These are phyloP conservation scores for Onygenales sp. DNA, from an alignment of 2,329 filamentous ascomycete genomes.

Conservation along the genomic window DNA sequence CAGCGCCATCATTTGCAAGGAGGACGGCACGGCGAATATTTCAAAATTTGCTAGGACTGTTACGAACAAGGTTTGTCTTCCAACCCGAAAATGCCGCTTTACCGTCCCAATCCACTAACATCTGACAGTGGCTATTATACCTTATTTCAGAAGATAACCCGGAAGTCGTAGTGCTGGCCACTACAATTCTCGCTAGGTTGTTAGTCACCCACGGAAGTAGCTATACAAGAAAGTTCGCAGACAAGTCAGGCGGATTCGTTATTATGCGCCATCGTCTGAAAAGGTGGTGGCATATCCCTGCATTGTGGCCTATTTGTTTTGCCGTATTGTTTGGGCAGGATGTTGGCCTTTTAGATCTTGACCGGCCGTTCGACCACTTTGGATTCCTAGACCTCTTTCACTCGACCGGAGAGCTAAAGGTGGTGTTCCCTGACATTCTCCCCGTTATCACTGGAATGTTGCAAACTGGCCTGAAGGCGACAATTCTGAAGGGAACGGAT, in stretches of 20 bases:
- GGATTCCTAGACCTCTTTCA: slow-evolving; percentile 64
- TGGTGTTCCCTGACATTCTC: slow-evolving; percentile 69
- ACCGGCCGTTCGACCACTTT: slow-evolving; percentile 63
- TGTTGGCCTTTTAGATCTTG: slow-evolving; percentile 63
- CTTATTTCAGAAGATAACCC: slow-evolving; percentile 79
- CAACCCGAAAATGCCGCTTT: slow-evolving; percentile 9
- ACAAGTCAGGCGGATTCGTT: slow-evolving; percentile 78
- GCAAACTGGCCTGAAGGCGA: slow-evolving; percentile 64
- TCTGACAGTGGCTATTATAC: slow-evolving; percentile 72
- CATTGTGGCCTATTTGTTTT: slow-evolving; percentile 80
- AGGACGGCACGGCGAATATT: slow-evolving; percentile 57
- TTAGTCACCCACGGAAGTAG: slow-evolving; percentile 70
- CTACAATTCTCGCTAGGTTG: slow-evolving; percentile 73
- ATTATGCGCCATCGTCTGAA: slow-evolving; percentile 76
- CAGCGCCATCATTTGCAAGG: slow-evolving; percentile 65
- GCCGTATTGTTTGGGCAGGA: slow-evolving; percentile 81
- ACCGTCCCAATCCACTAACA: slow-evolving; percentile 6
- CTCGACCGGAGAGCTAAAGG: slow-evolving; percentile 47
- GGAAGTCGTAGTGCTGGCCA: slow-evolving; percentile 69
- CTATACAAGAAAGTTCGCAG: slow-evolving; percentile 77
- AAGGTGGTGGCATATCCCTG: slow-evolving; percentile 78
- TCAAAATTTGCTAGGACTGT: slow-evolving; percentile 88
- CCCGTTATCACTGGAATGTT: slow-evolving; percentile 78
- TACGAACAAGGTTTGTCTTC: slow-evolving; percentile 69
- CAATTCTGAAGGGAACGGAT: slow-evolving; percentile 34